Evolutionary conservation across 192 early-diverging fungal genomes (phyloP).

Genomic region (Backusella circina): DNA sequence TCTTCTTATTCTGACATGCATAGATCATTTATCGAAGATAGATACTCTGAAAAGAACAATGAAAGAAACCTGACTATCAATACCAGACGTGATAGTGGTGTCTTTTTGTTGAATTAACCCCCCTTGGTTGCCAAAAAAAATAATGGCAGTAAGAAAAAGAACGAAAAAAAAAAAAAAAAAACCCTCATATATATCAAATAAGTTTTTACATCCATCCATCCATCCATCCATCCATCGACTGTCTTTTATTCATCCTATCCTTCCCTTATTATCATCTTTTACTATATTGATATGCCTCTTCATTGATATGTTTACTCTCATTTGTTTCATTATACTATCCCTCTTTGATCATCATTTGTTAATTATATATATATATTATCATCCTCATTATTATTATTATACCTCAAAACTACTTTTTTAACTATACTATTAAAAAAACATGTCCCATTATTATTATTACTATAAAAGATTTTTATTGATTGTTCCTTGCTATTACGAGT

Average conservation of each 20-base stretch:
- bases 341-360: background rate
- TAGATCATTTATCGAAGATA: background rate
- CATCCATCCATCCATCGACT: background rate
- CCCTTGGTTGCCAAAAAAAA: background rate
- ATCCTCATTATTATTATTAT: background rate
- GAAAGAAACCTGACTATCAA: background rate
- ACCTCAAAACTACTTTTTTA: background rate
- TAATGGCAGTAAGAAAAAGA: background rate
- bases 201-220: background rate
- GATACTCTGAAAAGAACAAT: background rate
- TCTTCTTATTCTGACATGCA: background rate
- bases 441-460: background rate
- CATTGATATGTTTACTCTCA: background rate
- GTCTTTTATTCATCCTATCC: background rate
- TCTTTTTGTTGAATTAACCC: background rate
- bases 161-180: background rate
- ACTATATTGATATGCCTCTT: background rate
- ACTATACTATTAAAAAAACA: background rate
- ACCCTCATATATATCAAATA: background rate
- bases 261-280: background rate
- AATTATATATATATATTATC: background rate
- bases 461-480: background rate
- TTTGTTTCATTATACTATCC: background rate
- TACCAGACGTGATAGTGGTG: background rate
- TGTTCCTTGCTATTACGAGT: background rate